A percentile compares a stretch with the other conserved stretches of the same genome.
Conservation (phyloP, 805 yeast species). For the Suhomyces xylopsoci region DNA sequence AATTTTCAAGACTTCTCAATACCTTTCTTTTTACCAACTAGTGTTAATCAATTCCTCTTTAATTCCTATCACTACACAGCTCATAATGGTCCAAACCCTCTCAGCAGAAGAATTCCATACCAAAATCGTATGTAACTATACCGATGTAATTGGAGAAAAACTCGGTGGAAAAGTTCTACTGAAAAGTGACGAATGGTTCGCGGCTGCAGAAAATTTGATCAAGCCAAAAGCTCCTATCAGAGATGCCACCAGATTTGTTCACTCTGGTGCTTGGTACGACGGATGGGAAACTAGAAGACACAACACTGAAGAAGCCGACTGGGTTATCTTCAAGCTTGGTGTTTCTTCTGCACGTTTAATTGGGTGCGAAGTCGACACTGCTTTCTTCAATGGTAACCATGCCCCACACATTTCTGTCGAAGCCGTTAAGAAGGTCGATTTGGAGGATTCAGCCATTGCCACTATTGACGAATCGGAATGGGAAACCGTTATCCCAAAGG, state of each 20-base stretch:
- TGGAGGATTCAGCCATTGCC: conserved; percentile 16
- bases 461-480: conserved; percentile 44
- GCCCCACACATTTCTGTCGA: conserved; percentile 90
- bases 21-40: too few relatives aligned
- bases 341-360: conserved; percentile 75
- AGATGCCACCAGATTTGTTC: conserved; percentile 75
- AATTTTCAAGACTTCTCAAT: neutral
- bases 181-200: conserved; percentile 92
- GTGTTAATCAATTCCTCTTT: neutral
- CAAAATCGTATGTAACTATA: conserved; percentile 49
- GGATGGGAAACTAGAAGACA: conserved; percentile 99
- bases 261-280: conserved; percentile 95
- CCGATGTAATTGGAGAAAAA: conserved; percentile 81
- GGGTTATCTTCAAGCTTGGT: conserved; percentile 82
- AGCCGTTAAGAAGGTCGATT: conserved; percentile 46
- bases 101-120: conserved; percentile 40
- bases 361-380: conserved; percentile 90
- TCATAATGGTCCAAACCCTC: conserved; percentile 14
- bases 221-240: conserved; percentile 78
- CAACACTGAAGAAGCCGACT: conserved; percentile 78
- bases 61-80: neutral
- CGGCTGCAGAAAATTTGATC: conserved; percentile 83
- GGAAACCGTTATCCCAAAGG: conserved; percentile 65
- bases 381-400: conserved; percentile 92
- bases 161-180: conserved; percentile 73